Conservation (phyloP, 345 rosid genomes). For the Eucalyptus brandiana region DNA sequence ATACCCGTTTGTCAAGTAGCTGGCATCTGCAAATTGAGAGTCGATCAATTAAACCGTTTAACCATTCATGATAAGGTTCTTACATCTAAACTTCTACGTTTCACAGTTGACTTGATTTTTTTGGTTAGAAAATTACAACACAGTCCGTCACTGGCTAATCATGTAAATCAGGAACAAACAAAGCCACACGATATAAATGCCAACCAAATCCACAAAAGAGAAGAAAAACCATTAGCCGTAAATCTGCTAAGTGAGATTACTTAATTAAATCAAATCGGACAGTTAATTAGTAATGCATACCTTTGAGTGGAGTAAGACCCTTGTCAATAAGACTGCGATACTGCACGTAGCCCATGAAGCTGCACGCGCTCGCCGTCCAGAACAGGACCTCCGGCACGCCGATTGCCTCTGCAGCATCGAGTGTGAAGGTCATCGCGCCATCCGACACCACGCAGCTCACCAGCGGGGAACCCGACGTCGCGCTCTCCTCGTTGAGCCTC, state of each 20-base stretch:
- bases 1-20: slow-evolving; percentile 26
- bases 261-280: background rate
- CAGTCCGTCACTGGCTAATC: too few species aligned
- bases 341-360: background rate
- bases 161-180: background rate
- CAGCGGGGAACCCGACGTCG: background rate
- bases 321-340: background rate
- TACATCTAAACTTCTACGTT: too few species aligned
- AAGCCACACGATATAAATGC: background rate
- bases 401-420: background rate
- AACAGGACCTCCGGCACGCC: background rate
- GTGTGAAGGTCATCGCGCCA: background rate
- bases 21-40: slow-evolving; percentile 15
- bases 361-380: background rate
- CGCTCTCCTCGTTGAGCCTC: background rate
- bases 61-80: background rate
- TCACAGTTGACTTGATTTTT: too few species aligned
- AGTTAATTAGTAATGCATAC: background rate
- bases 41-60: background rate
- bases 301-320: background rate
- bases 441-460: background rate
- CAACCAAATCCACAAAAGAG: background rate
- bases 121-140: background rate
- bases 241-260: background rate
- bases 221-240: background rate